Evolutionary conservation across 2,329 filamentous ascomycete genomes (phyloP).

Genomic region (Cladosporium oxysporum): DNA sequence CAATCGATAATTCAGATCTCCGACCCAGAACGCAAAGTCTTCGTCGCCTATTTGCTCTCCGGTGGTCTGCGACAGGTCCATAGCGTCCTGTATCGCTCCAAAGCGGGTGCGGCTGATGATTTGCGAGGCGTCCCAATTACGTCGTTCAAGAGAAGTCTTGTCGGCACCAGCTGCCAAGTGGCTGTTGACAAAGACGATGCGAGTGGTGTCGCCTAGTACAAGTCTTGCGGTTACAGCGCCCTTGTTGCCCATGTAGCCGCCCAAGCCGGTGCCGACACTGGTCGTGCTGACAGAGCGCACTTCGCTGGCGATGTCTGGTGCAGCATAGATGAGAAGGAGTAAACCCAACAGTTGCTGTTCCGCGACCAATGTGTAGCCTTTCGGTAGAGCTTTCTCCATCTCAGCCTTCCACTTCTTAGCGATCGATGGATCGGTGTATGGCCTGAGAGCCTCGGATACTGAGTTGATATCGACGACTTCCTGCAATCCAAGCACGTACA

Average conservation of each 20-base stretch:
- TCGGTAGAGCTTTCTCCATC: conserved; percentile 71
- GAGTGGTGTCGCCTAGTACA: conserved; percentile 84
- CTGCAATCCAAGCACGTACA: conserved; percentile 89
- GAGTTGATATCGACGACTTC: conserved; percentile 87
- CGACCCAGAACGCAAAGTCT: conserved; percentile 94
- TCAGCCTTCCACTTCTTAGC: conserved; percentile 79
- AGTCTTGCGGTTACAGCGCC: conserved; percentile 81
- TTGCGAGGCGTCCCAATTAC: conserved; percentile 87
- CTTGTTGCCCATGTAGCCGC: conserved; percentile 96
- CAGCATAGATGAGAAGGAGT: conserved; percentile 81
- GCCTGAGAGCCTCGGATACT: conserved; percentile 74
- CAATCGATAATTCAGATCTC: conserved; percentile 91
- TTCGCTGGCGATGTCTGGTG: conserved; percentile 70
- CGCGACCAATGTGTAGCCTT: conserved; percentile 73
- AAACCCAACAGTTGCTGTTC: conserved; percentile 86
- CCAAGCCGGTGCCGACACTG: conserved; percentile 81
- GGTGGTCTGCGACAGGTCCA: conserved; percentile 58
- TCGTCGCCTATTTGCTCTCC: conserved; percentile 81
- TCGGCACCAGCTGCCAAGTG: conserved; percentile 89
- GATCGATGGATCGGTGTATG: conserved; percentile 71
- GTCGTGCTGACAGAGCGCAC: conserved; percentile 81
- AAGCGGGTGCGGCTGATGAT: conserved; percentile 77
- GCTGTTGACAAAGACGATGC: conserved; percentile 85
- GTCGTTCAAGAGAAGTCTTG: conserved; percentile 72
- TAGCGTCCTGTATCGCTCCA: conserved; percentile 66